Evolutionary conservation across 2,329 filamentous ascomycete genomes (phyloP), one percentile per base, ranked within the genome.

Genomic region (Botrytis porri): DNA sequence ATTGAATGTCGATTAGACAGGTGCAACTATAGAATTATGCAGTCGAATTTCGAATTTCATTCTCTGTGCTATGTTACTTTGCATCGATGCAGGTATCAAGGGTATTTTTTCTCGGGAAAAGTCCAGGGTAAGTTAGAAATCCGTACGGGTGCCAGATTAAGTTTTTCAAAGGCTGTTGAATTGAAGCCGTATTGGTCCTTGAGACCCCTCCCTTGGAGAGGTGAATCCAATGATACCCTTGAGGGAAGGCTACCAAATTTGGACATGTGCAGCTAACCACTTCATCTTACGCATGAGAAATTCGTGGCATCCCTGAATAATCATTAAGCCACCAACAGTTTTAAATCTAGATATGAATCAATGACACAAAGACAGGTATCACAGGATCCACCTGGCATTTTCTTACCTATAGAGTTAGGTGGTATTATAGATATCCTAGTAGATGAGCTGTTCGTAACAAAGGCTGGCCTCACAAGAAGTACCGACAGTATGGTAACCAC

Each of bases 41-140:
- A 65, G n/a, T 39, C n/a, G 45, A 66, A 71, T 70, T 60, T 60
- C 39, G 20, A 41, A 35, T 14, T 48, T 25, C 32, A 35, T 71
- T 39, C n/a, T 32, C 22, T 64, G 70, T 66, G 70, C 22, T 41
- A 71, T 71, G 70, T 66, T 66, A 66, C 45, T 66, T 59, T 71
- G 43, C 59, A 18, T 59, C 43, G 59, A 71, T 65, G 59, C 70
- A 71, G 25, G 45, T 57, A 69, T 12, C 43, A 71, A 65, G 70
- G 70, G 37, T 45, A 43, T 57, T 51, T n/a, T 35, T 20, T 2
- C 14, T 54, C 25, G 69, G 43, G 12, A 64, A 39, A 20, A 35
- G 16, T 35, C n/a, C 8, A 54, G 48, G 69, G n/a, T 64, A 70
- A 51, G 59, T 61, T 70, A 39, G 29, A 25, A 22, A 51, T 39